Base-by-base conservation (phyloP, 2,329 filamentous ascomycete genomes). In the Cladosporium sp. region DNA sequence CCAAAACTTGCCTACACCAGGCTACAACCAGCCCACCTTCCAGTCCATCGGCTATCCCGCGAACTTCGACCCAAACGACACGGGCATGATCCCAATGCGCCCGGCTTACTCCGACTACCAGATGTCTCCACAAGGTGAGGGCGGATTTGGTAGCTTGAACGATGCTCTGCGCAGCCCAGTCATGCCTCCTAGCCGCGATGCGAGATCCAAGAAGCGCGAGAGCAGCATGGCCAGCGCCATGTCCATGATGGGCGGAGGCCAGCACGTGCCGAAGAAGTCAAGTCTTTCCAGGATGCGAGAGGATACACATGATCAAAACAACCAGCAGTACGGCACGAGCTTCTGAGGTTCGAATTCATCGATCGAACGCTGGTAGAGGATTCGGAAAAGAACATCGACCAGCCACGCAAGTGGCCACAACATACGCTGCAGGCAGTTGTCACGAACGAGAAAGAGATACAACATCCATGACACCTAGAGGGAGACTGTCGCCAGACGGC, bases 1-100 rank as follows among this genome's bases (percentile, higher is more conserved):
- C 74, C 84, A 85, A 2, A 86, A 90, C 68, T 78, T 89, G n/a
- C 86, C 88, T 7, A 89, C 87, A 0, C 87, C 87, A 35, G 83
- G 83, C 2, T 88, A 88, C 72, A 84, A 85, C 65, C 86, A 88
- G 69, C 83, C 82, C 11, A 80, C 80, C 33, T 76, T 76, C 67
- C 64, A 66, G 37, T 65, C 69, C 49, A 29, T 63, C 26, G 64
- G 53, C 60, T 56, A 62, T 52, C 56, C 37, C 16, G 33, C 55
- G 16, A 64, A 65, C n/a, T 59, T 49, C 69, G 72, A 57, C 64
- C 66, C 37, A 35, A 70, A 68, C n/a, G 72, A 74, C 53, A 75
- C 71, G 10, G 75, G 75, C 57, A 73, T 75, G 67, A 73, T 72
- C 4, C 74, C 73, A 2, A 69, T 76, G 64, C 72, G 75, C 18